Evolutionary conservation across 441 rosid species (phyloP), one percentile per base, ranked within the genome.

Genomic region (Arabidopsis hybrid): DNA sequence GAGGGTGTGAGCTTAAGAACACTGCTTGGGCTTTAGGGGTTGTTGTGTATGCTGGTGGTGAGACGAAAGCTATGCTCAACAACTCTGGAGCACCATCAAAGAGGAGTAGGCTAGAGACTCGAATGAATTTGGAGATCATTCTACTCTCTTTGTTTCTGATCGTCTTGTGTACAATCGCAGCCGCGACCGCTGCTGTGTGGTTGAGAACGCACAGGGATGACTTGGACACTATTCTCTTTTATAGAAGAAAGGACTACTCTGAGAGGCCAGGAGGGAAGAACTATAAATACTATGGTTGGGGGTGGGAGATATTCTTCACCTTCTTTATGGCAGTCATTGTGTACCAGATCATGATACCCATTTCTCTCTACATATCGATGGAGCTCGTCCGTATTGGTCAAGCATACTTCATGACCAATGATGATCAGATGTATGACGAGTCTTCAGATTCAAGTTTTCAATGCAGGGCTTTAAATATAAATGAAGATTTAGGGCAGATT

Each of bases 311-410:
- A 61, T 73, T 88, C 75, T 90, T 93, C 81, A 85, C 98, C 50
- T 96, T 96, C 81, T 89, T 93, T 57, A 96, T 88, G 97, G 81
- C 99, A 45, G 95, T 96, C 55, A 96, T 96, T 42, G 99, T 96
- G 53, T 96, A 91, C 87, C 98, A 96, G 87, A 87, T 93, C 78
- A 93, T 96, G 98, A 96, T 96, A 78, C 99, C 99, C 36, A 96
- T 96, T 62, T 93, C 99, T 67, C 83, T 96, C 81, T 96, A 96
- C 85, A 96, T 96, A 77, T 93, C 99, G 11, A 96, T 96, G 99
- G 99, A 96, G 84, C 97, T 96, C 81, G 98, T 96, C 39, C 92
- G 99, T 63, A 85, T 86, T 81, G 99, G 99, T 76, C 99, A 96
- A 82, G 96, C 98, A 36, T 96, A 87, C 86, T 91, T 96, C 89